Conservation (phyloP, 306 rosid species). For the Pterocarpus macrocarpus region DNA sequence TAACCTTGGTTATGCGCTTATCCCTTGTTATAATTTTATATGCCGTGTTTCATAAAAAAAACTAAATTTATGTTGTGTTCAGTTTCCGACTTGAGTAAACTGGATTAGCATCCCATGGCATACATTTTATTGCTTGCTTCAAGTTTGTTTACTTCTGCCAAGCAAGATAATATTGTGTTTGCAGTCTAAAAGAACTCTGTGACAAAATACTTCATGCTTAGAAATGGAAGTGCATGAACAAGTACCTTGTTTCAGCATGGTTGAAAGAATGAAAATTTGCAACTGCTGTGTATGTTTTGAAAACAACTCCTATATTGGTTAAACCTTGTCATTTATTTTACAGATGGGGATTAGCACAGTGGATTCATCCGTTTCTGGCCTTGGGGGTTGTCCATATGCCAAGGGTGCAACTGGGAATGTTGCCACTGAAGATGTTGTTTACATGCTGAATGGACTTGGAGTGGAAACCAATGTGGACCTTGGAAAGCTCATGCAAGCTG, state of each 20-base stretch:
- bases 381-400: conserved; percentile 97
- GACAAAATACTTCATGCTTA: background rate
- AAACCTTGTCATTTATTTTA: conserved; percentile 22
- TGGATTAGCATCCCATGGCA: conserved; percentile 19
- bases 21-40: conserved; percentile 10
- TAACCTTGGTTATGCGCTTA: conserved; percentile 20
- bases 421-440: conserved; percentile 93
- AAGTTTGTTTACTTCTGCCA: background rate
- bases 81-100: conserved; percentile 4
- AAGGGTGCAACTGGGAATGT: conserved; percentile 96
- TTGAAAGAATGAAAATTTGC: conserved; percentile 15
- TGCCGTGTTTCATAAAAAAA: background rate
- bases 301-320: conserved; percentile 15
- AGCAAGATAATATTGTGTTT: conserved; percentile 22
- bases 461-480: conserved; percentile 81
- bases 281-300: conserved; percentile 22
- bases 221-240: conserved; percentile 18
- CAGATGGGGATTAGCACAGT: conserved; percentile 81
- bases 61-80: background rate
- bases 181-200: conserved; percentile 10
- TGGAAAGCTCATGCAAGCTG: conserved; percentile 77
- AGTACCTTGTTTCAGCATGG: background rate
- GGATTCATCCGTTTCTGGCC: conserved; percentile 94
- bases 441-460: conserved; percentile 86
- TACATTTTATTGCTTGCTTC: too few relatives aligned